Base-by-base conservation (phyloP, 1,139 yeast genomes). In the Saccharomyces hybrid region DNA sequence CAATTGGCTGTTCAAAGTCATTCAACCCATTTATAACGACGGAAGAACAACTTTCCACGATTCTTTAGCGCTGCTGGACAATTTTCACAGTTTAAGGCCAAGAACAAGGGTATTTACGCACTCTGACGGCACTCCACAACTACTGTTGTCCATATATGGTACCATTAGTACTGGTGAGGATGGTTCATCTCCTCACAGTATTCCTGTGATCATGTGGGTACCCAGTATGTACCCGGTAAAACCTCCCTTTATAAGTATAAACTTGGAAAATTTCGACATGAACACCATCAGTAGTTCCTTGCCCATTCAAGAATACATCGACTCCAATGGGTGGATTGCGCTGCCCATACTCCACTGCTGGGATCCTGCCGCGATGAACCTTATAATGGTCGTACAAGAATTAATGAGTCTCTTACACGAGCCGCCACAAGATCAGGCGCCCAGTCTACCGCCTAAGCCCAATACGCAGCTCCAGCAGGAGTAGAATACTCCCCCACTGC, bases 201-300 rank as follows among this genome's bases (percentile, higher is more conserved):
- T 88, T 11, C 85, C 84, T 53, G 70, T 90, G 1, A 82, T 83
- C 56, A 71, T 90, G 3, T 90, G 96, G 96, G 66, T 91, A 1
- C 96, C 96, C 0, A 76, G 77, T 42, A 73, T 76, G 28, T 88
- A 88, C 63, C 96, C 97, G 0, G 65, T 63, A 28, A 67, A 63
- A 2, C 77, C 83, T 1, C 97, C 97, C 0, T 64, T 81, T 25
- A 78, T 81, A 0, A 86, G 76, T 65, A 80, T 89, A 6, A 74
- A 77, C 27, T 42, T 66, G n/a, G 68, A 62, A 38, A 83, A 86
- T 0, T 71, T 38, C 26, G 44, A 38, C 8, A 9, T 38, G 44
- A 38, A 20, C 44, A 11, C 25, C 23, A 38, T 38, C 26, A 38
- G 44, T 38, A 38, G 44, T 38, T 38, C 44, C 44, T 38, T 38